phyloP scores from a whole-genome alignment of 345 rosid genomes.

The Raphanus raphanistrum region DNA sequence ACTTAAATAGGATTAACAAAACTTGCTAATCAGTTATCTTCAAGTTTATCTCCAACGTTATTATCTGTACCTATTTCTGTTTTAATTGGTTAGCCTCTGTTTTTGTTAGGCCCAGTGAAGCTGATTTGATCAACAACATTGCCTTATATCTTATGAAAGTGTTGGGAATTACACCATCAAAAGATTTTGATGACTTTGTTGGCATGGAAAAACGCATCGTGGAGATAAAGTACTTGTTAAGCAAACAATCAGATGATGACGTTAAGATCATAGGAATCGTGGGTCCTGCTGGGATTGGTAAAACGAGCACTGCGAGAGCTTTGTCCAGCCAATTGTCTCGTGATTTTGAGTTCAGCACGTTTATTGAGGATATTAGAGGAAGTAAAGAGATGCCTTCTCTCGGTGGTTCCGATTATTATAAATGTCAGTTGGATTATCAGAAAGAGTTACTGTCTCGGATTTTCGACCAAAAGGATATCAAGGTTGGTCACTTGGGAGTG shows the following conservation, averaged over 20 bases:
- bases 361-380: constrained; percentile 11
- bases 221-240: background rate
- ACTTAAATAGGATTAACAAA: too few relatives aligned
- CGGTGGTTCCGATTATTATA: background rate
- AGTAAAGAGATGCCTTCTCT: background rate
- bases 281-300: constrained; percentile 24
- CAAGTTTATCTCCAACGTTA: too few relatives aligned
- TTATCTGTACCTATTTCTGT: too few relatives aligned
- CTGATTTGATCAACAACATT: background rate
- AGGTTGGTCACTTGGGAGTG: background rate
- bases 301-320: constrained; percentile 2
- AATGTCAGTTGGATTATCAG: background rate
- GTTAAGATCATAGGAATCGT: constrained; percentile 10
- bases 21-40: too few relatives aligned
- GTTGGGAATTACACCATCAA: background rate
- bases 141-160: background rate
- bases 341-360: background rate
- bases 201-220: constrained; percentile 10
- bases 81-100: too few relatives aligned
- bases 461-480: background rate
- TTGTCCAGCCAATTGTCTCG: background rate
- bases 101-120: too few relatives aligned
- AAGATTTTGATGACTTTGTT: background rate
- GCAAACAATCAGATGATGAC: background rate
- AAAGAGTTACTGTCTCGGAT: background rate